phyloP scores from a whole-genome alignment of 1,284 basidiomycete species.

The Hymenochaete sp. region DNA sequence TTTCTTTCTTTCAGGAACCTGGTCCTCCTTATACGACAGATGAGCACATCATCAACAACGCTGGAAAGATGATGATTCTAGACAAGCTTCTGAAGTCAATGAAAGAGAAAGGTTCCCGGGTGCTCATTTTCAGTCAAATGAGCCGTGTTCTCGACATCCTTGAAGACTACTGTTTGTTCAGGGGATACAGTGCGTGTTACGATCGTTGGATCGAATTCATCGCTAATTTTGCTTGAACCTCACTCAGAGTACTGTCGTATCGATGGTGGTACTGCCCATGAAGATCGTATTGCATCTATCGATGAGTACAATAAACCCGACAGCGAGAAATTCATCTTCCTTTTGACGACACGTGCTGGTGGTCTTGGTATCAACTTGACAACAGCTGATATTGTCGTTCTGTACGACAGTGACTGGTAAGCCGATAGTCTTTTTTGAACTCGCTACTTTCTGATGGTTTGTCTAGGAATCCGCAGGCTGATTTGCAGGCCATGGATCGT shows the following conservation, averaged over 20 bases:
- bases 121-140: conserved; percentile 99
- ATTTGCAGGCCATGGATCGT: conserved; percentile 98
- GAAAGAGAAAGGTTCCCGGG: conserved; percentile 90
- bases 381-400: conserved; percentile 88
- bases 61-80: conserved; percentile 96
- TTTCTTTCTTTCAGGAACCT: conserved; percentile 57
- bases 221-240: background rate
- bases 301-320: conserved; percentile 97
- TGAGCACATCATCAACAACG: conserved; percentile 92
- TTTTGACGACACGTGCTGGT: conserved; percentile 97
- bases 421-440: conserved; percentile 20
- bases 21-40: conserved; percentile 98
- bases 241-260: conserved; percentile 88
- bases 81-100: conserved; percentile 87
- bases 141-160: conserved; percentile 89
- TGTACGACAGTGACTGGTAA: conserved; percentile 97
- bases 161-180: conserved; percentile 96
- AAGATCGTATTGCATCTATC: conserved; percentile 92
- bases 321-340: conserved; percentile 95
- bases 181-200: conserved; percentile 66
- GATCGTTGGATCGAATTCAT: background rate
- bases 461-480: conserved; percentile 91
- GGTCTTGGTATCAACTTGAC: conserved; percentile 97
- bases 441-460: background rate
- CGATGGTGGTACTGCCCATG: conserved; percentile 91